Conservation (phyloP, 768 basidiomycete genomes). For the Boletus rubescentipes region DNA sequence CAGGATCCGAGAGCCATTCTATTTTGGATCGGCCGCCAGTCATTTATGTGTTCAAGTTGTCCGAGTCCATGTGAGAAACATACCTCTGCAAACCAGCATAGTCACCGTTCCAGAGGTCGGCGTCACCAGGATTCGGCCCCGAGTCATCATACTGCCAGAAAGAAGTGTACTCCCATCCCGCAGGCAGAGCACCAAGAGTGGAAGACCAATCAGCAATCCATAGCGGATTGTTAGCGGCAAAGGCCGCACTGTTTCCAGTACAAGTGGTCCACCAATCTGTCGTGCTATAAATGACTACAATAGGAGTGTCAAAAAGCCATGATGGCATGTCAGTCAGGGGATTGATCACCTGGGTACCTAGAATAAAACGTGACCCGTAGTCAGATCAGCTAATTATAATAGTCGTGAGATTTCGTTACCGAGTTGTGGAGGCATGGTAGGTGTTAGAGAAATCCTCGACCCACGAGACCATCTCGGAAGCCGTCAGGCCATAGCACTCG, state of each 20-base stretch:
- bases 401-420: constrained; percentile 32
- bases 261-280: constrained; percentile 70
- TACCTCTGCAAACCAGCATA: constrained; percentile 41
- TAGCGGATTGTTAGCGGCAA: constrained; percentile 52
- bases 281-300: constrained; percentile 58
- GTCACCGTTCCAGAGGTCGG: constrained; percentile 56
- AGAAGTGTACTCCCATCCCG: constrained; percentile 54
- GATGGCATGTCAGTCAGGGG: neutral
- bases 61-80: neutral
- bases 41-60: neutral
- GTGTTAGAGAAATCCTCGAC: constrained; percentile 61
- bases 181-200: constrained; percentile 52
- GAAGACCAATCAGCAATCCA: constrained; percentile 61
- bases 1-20: too few species aligned
- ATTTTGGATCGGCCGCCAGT: neutral
- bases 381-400: neutral
- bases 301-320: neutral
- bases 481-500: constrained; percentile 53
- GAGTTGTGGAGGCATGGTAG: constrained; percentile 46
- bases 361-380: neutral
- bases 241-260: constrained; percentile 56
- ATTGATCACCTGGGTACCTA: constrained; percentile 41
- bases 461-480: constrained; percentile 60
- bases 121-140: constrained; percentile 57
- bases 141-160: constrained; percentile 64